Evolutionary conservation across 345 rosid genomes (phyloP).

Genomic region (Cardamine chenopodiifolia): DNA sequence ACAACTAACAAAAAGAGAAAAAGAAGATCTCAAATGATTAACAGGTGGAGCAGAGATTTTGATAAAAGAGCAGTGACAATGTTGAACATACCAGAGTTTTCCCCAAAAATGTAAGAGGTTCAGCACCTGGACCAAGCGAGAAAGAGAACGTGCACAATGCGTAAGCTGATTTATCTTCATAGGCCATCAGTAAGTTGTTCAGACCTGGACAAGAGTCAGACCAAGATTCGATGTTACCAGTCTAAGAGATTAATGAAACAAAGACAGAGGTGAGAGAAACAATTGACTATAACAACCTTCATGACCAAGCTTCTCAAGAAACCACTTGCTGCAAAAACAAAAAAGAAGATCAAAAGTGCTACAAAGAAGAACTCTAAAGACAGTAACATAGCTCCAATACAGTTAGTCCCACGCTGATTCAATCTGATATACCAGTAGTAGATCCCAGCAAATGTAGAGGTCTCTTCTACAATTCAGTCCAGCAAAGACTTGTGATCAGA

Average conservation of each 20-base stretch:
- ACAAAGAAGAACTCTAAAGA: constrained; percentile 18
- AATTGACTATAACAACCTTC: constrained; percentile 61
- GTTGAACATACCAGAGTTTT: constrained; percentile 65
- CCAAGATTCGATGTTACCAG: not conserved
- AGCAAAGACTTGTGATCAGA: constrained; percentile 8
- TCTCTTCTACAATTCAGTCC: constrained; percentile 1
- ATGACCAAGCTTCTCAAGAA: constrained; percentile 85
- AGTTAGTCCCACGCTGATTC: not conserved
- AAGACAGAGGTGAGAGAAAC: not conserved
- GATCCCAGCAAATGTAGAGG: not conserved
- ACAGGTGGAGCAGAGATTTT: constrained; percentile 7
- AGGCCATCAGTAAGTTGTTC: constrained; percentile 82
- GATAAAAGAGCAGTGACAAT: not conserved
- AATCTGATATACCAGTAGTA: not conserved
- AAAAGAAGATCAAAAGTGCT: constrained; percentile 24
- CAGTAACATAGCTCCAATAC: not conserved
- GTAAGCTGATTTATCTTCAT: constrained; percentile 89
- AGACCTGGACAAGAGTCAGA: constrained; percentile 55
- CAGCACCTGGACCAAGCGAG: constrained; percentile 70
- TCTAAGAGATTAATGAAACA: constrained; percentile 4
- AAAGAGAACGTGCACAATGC: constrained; percentile 90
- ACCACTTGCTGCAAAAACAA: constrained; percentile 80
- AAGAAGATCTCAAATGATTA: not conserved
- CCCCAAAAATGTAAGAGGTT: constrained; percentile 76
- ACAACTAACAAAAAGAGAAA: not conserved